Conservation (phyloP, 192 early-diverging fungal species). For the Dissophora globulifera region DNA sequence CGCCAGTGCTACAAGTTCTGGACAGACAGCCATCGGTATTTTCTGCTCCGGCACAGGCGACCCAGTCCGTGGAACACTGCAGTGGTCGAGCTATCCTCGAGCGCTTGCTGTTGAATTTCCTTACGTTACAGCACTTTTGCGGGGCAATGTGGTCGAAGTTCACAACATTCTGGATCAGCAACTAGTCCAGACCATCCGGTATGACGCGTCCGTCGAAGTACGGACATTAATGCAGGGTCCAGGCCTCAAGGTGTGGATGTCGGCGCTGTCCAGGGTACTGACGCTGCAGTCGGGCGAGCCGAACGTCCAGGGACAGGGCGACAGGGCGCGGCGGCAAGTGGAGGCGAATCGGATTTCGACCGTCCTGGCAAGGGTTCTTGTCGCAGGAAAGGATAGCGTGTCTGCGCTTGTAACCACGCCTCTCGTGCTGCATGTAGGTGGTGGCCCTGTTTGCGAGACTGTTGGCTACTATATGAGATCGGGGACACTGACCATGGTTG, state of each 20-base stretch:
- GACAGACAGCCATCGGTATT: slow-evolving; percentile 72
- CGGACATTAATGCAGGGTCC: slow-evolving; percentile 63
- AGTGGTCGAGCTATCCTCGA: slow-evolving; percentile 63
- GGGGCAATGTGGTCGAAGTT: slow-evolving; percentile 75
- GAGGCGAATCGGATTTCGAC: slow-evolving; percentile 18
- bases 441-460: too few species aligned
- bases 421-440: slow-evolving; percentile 64
- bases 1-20: slow-evolving; percentile 50
- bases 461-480: too few species aligned
- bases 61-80: slow-evolving; percentile 73
- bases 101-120: slow-evolving; percentile 78
- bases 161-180: slow-evolving; percentile 79
- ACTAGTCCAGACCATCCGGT: slow-evolving; percentile 62
- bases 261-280: slow-evolving; percentile 51
- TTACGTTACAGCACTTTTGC: slow-evolving; percentile 75
- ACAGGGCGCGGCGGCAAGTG: neutral
- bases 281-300: slow-evolving; percentile 7
- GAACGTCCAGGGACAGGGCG: neutral
- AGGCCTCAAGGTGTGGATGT: slow-evolving; percentile 62
- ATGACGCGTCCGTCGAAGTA: slow-evolving; percentile 55
- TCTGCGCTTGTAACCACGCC: slow-evolving; percentile 69
- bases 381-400: slow-evolving; percentile 67
- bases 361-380: slow-evolving; percentile 62
- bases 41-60: slow-evolving; percentile 77
- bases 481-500: too few species aligned